Conservation (phyloP, 106 monocot species). For the Dendrobium chrysotoxum region DNA sequence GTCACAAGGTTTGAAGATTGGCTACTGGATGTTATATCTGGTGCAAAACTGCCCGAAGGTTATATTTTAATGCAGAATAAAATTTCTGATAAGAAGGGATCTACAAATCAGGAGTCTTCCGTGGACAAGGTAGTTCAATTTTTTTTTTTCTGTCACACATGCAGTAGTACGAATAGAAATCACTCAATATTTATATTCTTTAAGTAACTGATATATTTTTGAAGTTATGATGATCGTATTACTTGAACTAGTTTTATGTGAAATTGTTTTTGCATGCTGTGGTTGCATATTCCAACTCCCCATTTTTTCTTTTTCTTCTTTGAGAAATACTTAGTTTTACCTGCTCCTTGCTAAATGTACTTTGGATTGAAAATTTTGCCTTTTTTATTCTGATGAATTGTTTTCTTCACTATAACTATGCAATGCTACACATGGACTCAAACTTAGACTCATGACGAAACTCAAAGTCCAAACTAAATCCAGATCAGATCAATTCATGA, state of each 20-base stretch:
- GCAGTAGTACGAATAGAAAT: no score
- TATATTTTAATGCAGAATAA: conserved; percentile 92
- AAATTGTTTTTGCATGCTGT: not conserved
- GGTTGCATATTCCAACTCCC: not conserved
- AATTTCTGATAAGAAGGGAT: conserved; percentile 31
- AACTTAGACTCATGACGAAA: no score
- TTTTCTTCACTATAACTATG: not conserved
- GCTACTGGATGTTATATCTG: conserved; percentile 77
- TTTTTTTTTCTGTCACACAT: not conserved
- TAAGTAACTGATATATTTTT: not conserved
- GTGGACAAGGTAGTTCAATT: conserved; percentile 30
- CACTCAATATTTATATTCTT: not conserved
- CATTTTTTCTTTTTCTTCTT: not conserved
- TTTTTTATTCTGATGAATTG: not conserved
- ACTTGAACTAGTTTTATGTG: not conserved
- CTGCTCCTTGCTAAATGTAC: not conserved
- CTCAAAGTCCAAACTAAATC: no score
- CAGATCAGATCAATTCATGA: no score
- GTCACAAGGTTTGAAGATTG: conserved; percentile 81
- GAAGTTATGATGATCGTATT: not conserved
- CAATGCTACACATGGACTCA: no score
- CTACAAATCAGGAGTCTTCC: conserved; percentile 23
- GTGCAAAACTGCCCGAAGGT: conserved; percentile 73
- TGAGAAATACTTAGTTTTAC: not conserved
- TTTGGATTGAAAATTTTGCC: not conserved